Evolutionary conservation across 805 yeast genomes (phyloP).

Genomic region (Pichia heedii): DNA sequence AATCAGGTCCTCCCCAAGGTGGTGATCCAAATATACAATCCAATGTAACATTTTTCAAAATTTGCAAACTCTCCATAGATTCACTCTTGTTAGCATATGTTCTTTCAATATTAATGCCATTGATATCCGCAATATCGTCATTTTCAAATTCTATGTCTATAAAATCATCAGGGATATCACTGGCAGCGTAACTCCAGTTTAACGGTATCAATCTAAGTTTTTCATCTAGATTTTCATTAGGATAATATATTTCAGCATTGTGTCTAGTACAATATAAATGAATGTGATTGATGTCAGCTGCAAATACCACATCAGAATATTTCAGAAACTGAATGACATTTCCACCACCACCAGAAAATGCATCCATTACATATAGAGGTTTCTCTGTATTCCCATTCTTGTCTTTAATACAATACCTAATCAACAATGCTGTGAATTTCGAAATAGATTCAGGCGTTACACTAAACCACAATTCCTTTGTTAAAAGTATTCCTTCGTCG

Average conservation of each 20-base stretch:
- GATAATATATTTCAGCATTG: conserved; percentile 52
- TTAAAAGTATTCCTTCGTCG: conserved; percentile 61
- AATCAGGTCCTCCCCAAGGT: conserved; percentile 79
- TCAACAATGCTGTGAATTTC: conserved; percentile 43
- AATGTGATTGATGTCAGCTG: conserved; percentile 50
- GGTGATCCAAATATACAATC: conserved; percentile 64
- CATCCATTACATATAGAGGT: conserved; percentile 40
- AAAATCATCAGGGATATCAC: conserved; percentile 8
- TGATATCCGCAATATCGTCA: conserved; percentile 4
- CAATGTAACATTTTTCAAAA: conserved; percentile 20
- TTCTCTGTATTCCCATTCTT: conserved; percentile 72
- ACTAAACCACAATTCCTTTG: conserved; percentile 72
- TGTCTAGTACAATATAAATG: conserved; percentile 59
- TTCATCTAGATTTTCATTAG: conserved; percentile 32
- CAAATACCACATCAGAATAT: conserved; percentile 46
- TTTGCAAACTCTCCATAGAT: conserved; percentile 8
- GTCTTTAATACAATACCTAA: conserved; percentile 70
- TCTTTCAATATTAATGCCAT: background rate
- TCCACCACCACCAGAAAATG: conserved; percentile 86
- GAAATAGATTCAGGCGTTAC: conserved; percentile 81
- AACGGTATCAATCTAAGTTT: conserved; percentile 40
- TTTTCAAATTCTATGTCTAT: conserved; percentile 6
- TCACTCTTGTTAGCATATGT: conserved; percentile 6
- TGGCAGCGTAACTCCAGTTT: conserved; percentile 32
- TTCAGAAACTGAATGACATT: conserved; percentile 68